Conservation (phyloP, 2,329 filamentous ascomycete species). For the Rutstroemia sydowiana region DNA sequence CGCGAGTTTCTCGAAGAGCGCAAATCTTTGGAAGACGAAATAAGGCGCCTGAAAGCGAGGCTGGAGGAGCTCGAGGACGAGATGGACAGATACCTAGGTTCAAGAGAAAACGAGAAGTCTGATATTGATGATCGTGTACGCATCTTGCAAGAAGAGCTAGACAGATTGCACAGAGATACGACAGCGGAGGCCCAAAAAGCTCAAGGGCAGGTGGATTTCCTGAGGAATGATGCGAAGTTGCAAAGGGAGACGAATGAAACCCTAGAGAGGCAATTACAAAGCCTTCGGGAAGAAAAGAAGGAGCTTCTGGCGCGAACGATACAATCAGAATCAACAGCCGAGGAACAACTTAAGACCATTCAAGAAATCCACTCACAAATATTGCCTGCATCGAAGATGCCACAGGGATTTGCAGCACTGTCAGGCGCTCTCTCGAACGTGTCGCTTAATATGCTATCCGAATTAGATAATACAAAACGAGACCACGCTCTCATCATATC, state of each 20-base stretch:
- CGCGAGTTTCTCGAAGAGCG: constrained; percentile 82
- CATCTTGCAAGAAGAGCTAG: constrained; percentile 63
- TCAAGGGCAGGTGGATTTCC: constrained; percentile 55
- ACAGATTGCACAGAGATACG: constrained; percentile 51
- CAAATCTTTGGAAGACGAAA: constrained; percentile 73
- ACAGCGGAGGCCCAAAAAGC: constrained; percentile 50
- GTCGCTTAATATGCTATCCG: constrained; percentile 52
- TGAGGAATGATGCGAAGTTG: constrained; percentile 52
- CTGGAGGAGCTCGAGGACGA: constrained; percentile 90
- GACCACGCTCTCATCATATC: constrained; percentile 52
- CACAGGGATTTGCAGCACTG: constrained; percentile 50
- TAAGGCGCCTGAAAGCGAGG: constrained; percentile 65
- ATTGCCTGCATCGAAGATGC: constrained; percentile 43
- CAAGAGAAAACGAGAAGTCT: constrained; percentile 72
- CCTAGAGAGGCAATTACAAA: constrained; percentile 51
- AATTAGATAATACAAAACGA: constrained; percentile 51
- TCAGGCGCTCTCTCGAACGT: constrained; percentile 52
- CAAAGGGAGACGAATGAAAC: constrained; percentile 53
- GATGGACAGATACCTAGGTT: constrained; percentile 75
- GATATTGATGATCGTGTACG: constrained; percentile 62
- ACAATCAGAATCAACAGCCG: constrained; percentile 43
- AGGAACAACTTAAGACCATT: constrained; percentile 46
- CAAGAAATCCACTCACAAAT: constrained; percentile 53
- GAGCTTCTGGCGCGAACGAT: constrained; percentile 44
- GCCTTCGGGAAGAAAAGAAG: constrained; percentile 47